Conservation (phyloP, 73 alveolate species). For the Uronychia setigera region DNA sequence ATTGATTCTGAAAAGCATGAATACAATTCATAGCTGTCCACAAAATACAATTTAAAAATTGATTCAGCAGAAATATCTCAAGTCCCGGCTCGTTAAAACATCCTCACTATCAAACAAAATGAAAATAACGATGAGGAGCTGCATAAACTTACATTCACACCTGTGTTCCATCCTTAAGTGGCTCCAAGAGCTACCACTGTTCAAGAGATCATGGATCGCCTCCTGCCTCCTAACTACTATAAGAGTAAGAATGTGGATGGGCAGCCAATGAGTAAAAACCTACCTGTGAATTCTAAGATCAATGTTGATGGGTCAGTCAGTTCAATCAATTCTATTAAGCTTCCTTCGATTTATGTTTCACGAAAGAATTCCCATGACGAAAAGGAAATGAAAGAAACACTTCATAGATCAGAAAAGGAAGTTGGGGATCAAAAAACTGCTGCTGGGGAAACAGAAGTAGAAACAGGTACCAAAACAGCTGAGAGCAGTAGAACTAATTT, state of each 20-base stretch:
- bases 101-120: not conserved
- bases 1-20: not conserved
- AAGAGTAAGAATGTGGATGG: not conserved
- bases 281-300: not conserved
- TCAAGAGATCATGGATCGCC: not conserved
- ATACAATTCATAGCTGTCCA: too few species aligned
- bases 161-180: not conserved
- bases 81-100: too few species aligned
- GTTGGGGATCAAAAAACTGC: not conserved
- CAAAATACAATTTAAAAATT: not conserved
- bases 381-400: not conserved
- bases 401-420: not conserved
- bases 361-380: not conserved
- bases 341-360: not conserved
- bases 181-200: slow-evolving; percentile 2
- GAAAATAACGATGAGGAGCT: not conserved
- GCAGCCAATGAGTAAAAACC: not conserved
- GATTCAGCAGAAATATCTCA: too few species aligned
- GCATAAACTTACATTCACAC: not conserved
- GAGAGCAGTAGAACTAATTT: not conserved
- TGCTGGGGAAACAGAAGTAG: not conserved
- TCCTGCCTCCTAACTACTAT: not conserved
- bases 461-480: not conserved
- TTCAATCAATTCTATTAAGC: not conserved
- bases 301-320: not conserved